Base-by-base conservation (phyloP, 2,329 filamentous ascomycete genomes). In the Ophiostoma sp. region DNA sequence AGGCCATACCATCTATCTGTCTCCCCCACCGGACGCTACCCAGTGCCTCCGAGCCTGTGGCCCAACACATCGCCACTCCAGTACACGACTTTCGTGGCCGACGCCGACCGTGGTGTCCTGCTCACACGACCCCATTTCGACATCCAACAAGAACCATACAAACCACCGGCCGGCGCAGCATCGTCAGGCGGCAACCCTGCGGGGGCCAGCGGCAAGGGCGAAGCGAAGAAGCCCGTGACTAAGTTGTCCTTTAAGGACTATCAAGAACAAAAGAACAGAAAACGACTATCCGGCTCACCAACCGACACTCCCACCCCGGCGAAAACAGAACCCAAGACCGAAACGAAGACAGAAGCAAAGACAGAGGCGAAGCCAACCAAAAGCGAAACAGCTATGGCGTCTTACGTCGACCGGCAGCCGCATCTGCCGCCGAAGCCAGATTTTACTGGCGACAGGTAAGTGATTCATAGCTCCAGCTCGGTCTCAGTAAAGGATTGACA, bases 211-310 rank as follows among this genome's bases (percentile, higher is more conserved):
- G 73, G 77, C 79, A 76, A 78, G 61, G 73, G 76, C 33, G 73
- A 69, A 12, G 8, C 61, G 25, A 77, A 78, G 74, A 83, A 86
- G 74, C 77, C 83, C 71, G 81, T 83, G 76, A 80, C 80, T 69
- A 82, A 89, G 79, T 79, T 89, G 76, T 88, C 87, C 17, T 80
- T 90, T 74, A 87, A 86, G 79, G 88, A 89, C 78, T 90, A 89
- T 77, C 87, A 87, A 80, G 89, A 87, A 75, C 87, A 79, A 73
- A 78, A 78, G 42, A 87, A 86, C 79, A 86, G 86, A 78, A 81
- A 80, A 76, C 82, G 81, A 72, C 80, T 80, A 70, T 81, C 83
- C 11, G 79, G 81, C 9, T 83, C 83, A 17, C 81, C 83, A 0
- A 79, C 82, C 17, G 79, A 79, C 71, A 76, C 77, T 50, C 78